Base-by-base conservation (phyloP, 2,329 filamentous ascomycete species). In the Xylariaceae sp. region DNA sequence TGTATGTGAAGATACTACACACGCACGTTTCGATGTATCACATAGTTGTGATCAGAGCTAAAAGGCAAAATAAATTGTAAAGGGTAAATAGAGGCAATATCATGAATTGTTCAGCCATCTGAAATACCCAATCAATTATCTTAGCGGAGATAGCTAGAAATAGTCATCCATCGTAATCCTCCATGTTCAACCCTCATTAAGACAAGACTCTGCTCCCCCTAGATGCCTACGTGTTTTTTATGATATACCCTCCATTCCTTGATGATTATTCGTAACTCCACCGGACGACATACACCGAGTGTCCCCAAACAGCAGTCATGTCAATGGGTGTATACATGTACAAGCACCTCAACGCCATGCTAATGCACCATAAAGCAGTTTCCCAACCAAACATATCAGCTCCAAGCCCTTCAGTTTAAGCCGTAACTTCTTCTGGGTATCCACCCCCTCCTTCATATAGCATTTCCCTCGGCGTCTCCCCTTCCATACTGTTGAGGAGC, bases 321-420 rank as follows among this genome's bases (percentile, higher is more conserved):
- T 20, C 6, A 4, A n/a, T n/a, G n/a, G n/a, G n/a, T n/a, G n/a
- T n/a, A n/a, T n/a, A n/a, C n/a, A n/a, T n/a, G n/a, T n/a, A n/a
- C n/a, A n/a, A n/a, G n/a, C n/a, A 48, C 50, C 54, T 47, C 20
- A 57, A 57, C 54, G 44, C 44, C 44, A 47, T 47, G 44, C 44
- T 20, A 45, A n/a, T n/a, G 32, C 32, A 37, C 7, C 16, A 40
- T 23, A 47, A 20, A 41, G n/a, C n/a, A n/a, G n/a, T n/a, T n/a
- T n/a, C n/a, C 42, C 23, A 32, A 44, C 41, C 2, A 21, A 47
- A 19, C 9, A 14, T 12, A 37, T 37, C 9, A 12, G n/a, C 5
- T 20, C 4, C 16, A 45, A 29, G 16, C 20, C 41, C 18, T 18
- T n/a, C 37, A 16, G 26, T 14, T 19, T 10, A 20, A 37, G 7